Evolutionary conservation across 176 grass and related monocot species (phyloP), one percentile per base, ranked within the genome.

Genomic region (Ensete ventricosum): DNA sequence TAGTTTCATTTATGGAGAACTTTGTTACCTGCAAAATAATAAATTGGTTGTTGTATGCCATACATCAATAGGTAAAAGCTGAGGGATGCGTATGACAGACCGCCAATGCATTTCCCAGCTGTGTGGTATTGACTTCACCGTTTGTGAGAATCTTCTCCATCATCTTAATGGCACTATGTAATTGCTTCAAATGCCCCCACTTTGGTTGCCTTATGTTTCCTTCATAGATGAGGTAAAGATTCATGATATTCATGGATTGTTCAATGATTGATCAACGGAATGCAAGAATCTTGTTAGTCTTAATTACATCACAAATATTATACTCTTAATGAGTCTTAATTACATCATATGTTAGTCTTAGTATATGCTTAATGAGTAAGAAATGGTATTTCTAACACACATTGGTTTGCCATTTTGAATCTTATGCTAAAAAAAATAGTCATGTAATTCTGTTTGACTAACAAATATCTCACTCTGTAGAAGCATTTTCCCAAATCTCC

Each of bases 121-220:
- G 64, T 1, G 69, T 79, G 16, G 87, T 80, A 0, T 71, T 84
- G 52, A 82, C 69, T 14, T 88, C 21, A 1, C 93, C 89, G 0
- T 92, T 68, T 34, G 88, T 74, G 14, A 96, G 80, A 2, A 55
- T 26, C 54, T 90, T 88, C 83, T 96, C 93, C 65, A 92, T 88
- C 67, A 81, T 73, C 58, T 68, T 86, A 60, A 92, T 69, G 9
- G 85, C 51, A 50, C 63, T 69, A 81, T 96, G 93, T n/a, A 96
- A 87, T 19, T 90, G 68, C 77, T 96, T 96, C 76, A 96, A 71
- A 80, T 96, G 93, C 0, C 93, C 89, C 64, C 88, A 96, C 20
- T 96, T 96, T 2, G 87, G 87, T 43, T 96, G 85, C 85, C 87
- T 86, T 27, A 96, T 72, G 81, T 88, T 88, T 51, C 91, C 88